Base-by-base conservation (phyloP, 371 early-diverging fungal genomes). In the Syncephalastrum contaminatum region DNA sequence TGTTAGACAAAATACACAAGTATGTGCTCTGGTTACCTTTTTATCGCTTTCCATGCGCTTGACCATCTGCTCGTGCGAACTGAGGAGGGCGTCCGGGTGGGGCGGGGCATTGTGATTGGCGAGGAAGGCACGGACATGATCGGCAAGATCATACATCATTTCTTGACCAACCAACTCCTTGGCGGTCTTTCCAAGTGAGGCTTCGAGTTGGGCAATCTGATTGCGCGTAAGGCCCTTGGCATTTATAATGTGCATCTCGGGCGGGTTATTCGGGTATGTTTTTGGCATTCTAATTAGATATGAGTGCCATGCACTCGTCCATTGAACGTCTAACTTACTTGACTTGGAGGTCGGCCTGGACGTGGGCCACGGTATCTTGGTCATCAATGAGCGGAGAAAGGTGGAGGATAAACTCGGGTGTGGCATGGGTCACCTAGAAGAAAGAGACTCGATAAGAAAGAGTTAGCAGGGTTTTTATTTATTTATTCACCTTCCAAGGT, bases 121-220 rank as follows among this genome's bases (percentile, higher is more conserved):
- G 30, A 91, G 72, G 49, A 74, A 89, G 2, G 88, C 87, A 43
- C 85, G 82, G 21, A 85, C 67, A 25, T 72, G 73, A 16, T 81
- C 79, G 0, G 86, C 84, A 4, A 92, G 58, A 53, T 88, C 90
- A 45, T 84, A 91, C 57, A 89, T 75, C 89, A 91, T 89, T 68
- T 92, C 92, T 43, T 77, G 75, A 5, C 88, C 89, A 0, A 78
- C 48, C 15, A 82, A 60, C n/a, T 64, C 67, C 19, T 70, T 74
- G 2, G 84, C 81, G 8, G 79, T 69, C 6, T 50, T 51, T 41
- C 71, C 68, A 0, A 87, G 59, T 21, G 80, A 59, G 10, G 52
- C 66, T 19, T 63, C 48, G 1, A 88, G 64, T 22, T 75, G 75
- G 16, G 73, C 76, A 1, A 80, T 56, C 25, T 84, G 70, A 8